Conservation (phyloP, 2,329 filamentous ascomycete genomes). For the Pseudonectria buxi region DNA sequence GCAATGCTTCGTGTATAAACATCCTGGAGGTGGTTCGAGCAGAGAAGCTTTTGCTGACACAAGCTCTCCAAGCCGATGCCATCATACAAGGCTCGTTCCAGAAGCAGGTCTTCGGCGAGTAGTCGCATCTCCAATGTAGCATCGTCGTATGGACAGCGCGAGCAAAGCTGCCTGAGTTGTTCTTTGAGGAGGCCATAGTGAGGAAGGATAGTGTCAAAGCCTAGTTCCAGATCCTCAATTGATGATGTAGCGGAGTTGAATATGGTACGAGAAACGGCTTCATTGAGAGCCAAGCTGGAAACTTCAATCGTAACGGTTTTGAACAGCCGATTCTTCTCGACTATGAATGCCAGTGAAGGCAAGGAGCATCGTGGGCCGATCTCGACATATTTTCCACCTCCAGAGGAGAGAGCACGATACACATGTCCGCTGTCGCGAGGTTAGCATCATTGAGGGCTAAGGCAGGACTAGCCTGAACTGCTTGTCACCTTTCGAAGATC, state of each 20-base stretch:
- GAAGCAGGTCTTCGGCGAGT: constrained; percentile 19
- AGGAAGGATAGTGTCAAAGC: constrained; percentile 16
- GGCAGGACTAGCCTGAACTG: no score
- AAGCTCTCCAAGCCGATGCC: constrained; percentile 19
- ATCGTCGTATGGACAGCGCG: constrained; percentile 5
- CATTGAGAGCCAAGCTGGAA: constrained; percentile 32
- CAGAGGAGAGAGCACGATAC: constrained; percentile 20
- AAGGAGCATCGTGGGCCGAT: constrained; percentile 10
- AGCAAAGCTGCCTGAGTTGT: constrained; percentile 9
- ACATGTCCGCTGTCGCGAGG: constrained; percentile 14
- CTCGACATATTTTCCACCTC: constrained; percentile 21
- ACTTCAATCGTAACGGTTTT: constrained; percentile 18
- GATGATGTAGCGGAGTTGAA: constrained; percentile 1
- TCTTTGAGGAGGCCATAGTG: constrained; percentile 19
- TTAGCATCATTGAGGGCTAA: constrained; percentile 5
- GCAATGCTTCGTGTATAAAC: constrained; percentile 21
- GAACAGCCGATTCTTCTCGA: constrained; percentile 19
- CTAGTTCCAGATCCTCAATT: constrained; percentile 7
- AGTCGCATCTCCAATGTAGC: constrained; percentile 20
- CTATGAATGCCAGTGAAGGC: constrained; percentile 18
- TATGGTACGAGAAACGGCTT: constrained; percentile 32
- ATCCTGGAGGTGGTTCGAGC: constrained; percentile 20
- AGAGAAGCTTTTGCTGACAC: constrained; percentile 10
- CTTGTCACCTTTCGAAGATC: constrained; percentile 21
- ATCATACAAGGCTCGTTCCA: constrained; percentile 21